Base-by-base conservation (phyloP, 768 basidiomycete genomes). In the Boletus tomentosulus region DNA sequence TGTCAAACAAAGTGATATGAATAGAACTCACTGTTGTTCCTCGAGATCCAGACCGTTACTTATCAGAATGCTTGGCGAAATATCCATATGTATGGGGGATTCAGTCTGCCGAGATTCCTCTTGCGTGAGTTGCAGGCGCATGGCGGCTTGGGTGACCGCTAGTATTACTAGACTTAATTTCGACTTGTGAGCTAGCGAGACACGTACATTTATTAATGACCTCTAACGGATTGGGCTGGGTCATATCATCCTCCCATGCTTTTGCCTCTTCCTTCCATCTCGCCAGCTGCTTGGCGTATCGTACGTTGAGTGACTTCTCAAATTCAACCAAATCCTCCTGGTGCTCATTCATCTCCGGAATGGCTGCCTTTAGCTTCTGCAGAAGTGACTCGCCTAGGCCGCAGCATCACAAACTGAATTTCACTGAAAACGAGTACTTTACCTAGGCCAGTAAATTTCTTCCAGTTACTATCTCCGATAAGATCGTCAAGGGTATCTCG, bases 21-120 rank as follows among this genome's bases (percentile, higher is more conserved):
- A 27, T 8, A 3, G 19, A 34, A 35, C 59, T 16, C 34, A 66
- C 63, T 64, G 63, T 37, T 62, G 54, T 2, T 62, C 63, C 39
- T 66, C 63, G 0, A 66, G 43, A n/a, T 64, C 62, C 16, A 59
- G 13, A 6, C 55, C 59, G 6, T 35, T 39, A 6, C 28, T 31
- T 4, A 66, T 54, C 4, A 66, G 55, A 8, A 38, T 24, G 19
- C 55, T 57, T 8, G 61, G 55, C 1, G 57, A 53, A 9, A 66
- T 52, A 6, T 66, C 52, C 1, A 46, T 12, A 7, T 57, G 50
- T 33, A 46, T 38, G 6, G 37, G 37, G 6, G 27, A 27, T 27
- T 27, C 27, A 6, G 27, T 27, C 27, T 27, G 27, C 27, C 6
- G 2, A 27, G 27, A 3, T 27, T 27, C 27, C 27, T 27, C 27